Evolutionary conservation across 257 asterid genomes (phyloP).

Genomic region (Rehmannia glutinosa): DNA sequence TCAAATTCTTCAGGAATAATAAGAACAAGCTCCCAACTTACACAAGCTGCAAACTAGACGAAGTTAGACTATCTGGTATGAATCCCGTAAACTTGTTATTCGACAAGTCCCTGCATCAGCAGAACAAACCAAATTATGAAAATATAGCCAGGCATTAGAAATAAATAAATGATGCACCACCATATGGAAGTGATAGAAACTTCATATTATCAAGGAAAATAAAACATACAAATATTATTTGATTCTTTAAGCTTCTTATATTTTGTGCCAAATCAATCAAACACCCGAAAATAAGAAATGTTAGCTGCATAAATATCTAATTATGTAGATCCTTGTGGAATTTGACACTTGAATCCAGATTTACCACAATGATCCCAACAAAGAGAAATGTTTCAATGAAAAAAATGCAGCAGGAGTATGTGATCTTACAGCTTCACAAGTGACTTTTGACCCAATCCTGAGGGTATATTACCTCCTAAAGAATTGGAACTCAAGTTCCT

Average conservation of each 20-base stretch:
- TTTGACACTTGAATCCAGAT: background rate
- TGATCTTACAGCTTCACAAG: conserved; percentile 78
- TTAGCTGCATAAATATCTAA: background rate
- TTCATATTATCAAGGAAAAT: background rate
- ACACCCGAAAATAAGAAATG: background rate
- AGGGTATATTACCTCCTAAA: conserved; percentile 65
- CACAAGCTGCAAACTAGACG: conserved; percentile 79
- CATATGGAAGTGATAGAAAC: background rate
- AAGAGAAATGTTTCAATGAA: background rate
- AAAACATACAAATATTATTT: background rate
- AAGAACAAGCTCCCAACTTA: conserved; percentile 34
- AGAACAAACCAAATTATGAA: conserved; percentile 8
- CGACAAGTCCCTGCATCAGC: conserved; percentile 78
- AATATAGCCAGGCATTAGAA: background rate
- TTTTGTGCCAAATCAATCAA: background rate
- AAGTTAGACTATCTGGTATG: conserved; percentile 75
- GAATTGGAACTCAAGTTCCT: conserved; percentile 84
- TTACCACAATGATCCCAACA: conserved; percentile 1
- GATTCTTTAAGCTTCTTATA: background rate
- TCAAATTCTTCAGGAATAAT: background rate
- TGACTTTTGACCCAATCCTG: conserved; percentile 71
- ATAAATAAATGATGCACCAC: background rate
- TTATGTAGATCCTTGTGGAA: background rate
- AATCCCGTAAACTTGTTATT: conserved; percentile 69
- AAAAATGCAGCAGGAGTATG: background rate